Base-by-base conservation (phyloP, 371 early-diverging fungal genomes). In the Apophysomyces ossiformis region DNA sequence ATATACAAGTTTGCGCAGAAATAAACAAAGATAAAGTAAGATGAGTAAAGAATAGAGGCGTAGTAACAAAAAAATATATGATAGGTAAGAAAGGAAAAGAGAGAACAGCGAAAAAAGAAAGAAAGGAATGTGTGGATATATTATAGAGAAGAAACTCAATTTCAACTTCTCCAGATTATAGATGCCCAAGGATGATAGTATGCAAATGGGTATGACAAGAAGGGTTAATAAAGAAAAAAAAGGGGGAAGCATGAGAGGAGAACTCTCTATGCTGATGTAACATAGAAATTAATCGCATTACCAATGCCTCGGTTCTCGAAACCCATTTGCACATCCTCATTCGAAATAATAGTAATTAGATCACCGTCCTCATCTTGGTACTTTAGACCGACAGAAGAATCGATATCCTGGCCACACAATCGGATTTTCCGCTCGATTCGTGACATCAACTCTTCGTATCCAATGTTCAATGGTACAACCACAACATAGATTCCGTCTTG, bases 281-380 rank as follows among this genome's bases (percentile, higher is more conserved):
- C 75, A 67, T 69, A 77, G 6, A 83, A 66, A 58, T 78, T 76
- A 11, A 83, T 76, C 36, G 79, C 64, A 62, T 79, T 79, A 18
- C 66, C 72, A 15, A 50, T 61, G 5, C 78, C 76, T 37, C 89
- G 87, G 38, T 78, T 83, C 74, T 92, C 93, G 80, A 94, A 91
- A 7, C 94, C 93, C 85, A 94, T 68, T 44, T 78, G 83, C 16
- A 95, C 89, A 67, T 95, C 96, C 39, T 93, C 94, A 66, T 94
- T 92, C 18, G 83, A 84, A 58, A 86, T 85, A 61, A 95, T 86
- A 41, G 84, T 86, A 32, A 94, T 85, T 61, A 87, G 83, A 70
- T 95, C 94, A 35, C 92, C 91, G 62, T 94, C 95, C 70, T 94
- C 94, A 70, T 95, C 95, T 68, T 83, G 84, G 74, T 93, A 95